Conservation (phyloP, 495 filamentous ascomycete genomes). For the Penicillium daleae region DNA sequence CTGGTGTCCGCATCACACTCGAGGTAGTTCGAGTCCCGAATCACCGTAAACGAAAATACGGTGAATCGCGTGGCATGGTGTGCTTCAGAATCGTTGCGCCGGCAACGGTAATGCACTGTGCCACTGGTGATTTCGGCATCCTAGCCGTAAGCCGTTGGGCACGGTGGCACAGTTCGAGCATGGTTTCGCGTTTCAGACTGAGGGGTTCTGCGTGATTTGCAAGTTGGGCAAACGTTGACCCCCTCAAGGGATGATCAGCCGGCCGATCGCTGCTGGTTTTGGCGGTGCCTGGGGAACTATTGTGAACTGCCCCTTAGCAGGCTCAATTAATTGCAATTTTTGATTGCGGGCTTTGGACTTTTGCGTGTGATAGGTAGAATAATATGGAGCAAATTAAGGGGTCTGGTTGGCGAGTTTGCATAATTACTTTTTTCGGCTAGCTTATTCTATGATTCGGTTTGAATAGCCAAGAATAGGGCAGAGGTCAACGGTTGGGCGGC, state of each 20-base stretch:
- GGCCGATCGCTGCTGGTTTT: slow-evolving; percentile 2
- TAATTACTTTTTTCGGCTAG: not conserved
- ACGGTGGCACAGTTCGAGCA: slow-evolving; percentile 3
- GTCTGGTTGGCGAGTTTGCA: not conserved
- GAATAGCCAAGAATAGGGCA: slow-evolving; percentile 6
- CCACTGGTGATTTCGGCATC: slow-evolving; percentile 23
- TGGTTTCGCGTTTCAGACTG: slow-evolving; percentile 30
- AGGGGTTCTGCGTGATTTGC: slow-evolving; percentile 10
- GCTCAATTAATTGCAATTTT: not conserved
- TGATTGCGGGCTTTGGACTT: not conserved
- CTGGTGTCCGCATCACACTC: not conserved
- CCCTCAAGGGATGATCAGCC: slow-evolving; percentile 20
- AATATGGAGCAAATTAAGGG: not conserved
- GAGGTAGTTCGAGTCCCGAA: not conserved
- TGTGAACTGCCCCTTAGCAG: slow-evolving; percentile 9
- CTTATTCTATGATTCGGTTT: not conserved
- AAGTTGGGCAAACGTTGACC: slow-evolving; percentile 15
- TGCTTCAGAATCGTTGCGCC: slow-evolving; percentile 20
- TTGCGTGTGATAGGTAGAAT: slow-evolving; percentile 14
- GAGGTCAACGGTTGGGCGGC: not conserved
- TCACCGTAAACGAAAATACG: not conserved
- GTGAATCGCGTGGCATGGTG: slow-evolving; percentile 5
- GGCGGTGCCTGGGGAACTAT: not conserved
- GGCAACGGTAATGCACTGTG: slow-evolving; percentile 26
- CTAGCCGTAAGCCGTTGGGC: slow-evolving; percentile 9